Percentiles rank a stretch among this genome's conserved stretches.
Conservation (phyloP, 176 grass and related monocot species). For the Rhipidocladum racemiflorum region DNA sequence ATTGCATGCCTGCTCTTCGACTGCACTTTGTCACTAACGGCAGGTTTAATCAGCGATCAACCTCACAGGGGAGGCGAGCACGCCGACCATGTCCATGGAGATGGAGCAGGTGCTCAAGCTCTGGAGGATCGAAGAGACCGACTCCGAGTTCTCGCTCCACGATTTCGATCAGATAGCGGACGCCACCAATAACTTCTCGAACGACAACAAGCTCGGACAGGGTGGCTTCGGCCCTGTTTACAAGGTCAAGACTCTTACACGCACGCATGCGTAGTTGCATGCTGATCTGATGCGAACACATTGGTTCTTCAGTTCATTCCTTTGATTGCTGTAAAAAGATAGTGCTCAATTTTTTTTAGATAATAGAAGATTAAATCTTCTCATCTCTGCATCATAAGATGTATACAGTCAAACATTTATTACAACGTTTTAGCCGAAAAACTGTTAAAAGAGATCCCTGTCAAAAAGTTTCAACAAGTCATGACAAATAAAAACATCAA, state of each 20-base stretch:
- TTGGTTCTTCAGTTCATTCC: not conserved
- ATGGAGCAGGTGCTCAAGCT: conserved; percentile 44
- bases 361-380: too few species aligned
- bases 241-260: conserved; percentile 15
- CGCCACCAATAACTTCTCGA: conserved; percentile 50
- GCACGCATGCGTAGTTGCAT: too few species aligned
- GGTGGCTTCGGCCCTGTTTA: conserved; percentile 67
- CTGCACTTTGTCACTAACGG: not conserved
- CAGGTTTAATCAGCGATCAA: not conserved
- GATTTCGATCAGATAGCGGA: conserved; percentile 34
- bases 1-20: not conserved
- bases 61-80: conserved; percentile 17
- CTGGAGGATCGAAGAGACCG: conserved; percentile 35
- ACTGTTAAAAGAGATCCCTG: too few species aligned
- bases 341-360: too few species aligned
- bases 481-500: too few species aligned
- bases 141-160: conserved; percentile 44
- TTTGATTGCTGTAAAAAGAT: not conserved
- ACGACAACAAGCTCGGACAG: conserved; percentile 50
- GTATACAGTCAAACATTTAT: too few species aligned
- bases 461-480: too few species aligned
- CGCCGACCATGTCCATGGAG: conserved; percentile 56
- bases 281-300: not conserved
- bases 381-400: too few species aligned
- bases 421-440: too few species aligned